A percentile compares a stretch with the other conserved stretches of the same genome.
phyloP scores from a whole-genome alignment of 768 basidiomycete genomes.

The Coprinellus micaceus region DNA sequence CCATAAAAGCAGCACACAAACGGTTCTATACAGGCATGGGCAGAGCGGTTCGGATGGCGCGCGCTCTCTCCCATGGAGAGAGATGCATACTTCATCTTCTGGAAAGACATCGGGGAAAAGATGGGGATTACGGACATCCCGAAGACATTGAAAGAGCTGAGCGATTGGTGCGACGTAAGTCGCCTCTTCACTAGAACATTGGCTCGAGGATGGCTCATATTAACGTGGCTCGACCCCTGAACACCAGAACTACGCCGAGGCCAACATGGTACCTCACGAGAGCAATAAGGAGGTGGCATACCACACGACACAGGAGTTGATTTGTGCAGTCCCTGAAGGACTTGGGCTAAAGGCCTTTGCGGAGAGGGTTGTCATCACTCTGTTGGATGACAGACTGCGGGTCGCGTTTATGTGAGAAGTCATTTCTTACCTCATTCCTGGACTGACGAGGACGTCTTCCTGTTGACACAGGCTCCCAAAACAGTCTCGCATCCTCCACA shows the following conservation, averaged over 20 bases:
- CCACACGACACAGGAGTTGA: slow-evolving; percentile 39
- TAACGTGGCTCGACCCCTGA: neutral
- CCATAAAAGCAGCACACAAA: too few relatives aligned
- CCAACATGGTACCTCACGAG: slow-evolving; percentile 38
- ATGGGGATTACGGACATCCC: slow-evolving; percentile 51
- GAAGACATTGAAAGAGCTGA: slow-evolving; percentile 32
- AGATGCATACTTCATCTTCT: slow-evolving; percentile 40
- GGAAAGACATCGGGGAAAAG: slow-evolving; percentile 41
- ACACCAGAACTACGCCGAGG: slow-evolving; percentile 37
- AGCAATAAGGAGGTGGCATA: slow-evolving; percentile 37
- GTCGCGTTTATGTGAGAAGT: slow-evolving; percentile 43
- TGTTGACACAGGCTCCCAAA: slow-evolving; percentile 40
- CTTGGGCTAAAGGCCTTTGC: slow-evolving; percentile 37
- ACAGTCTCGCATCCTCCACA: slow-evolving; percentile 31
- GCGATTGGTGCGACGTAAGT: slow-evolving; percentile 37
- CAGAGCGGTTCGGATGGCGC: slow-evolving; percentile 33
- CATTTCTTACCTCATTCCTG: neutral
- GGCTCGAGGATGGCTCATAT: neutral
- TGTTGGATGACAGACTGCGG: slow-evolving; percentile 44
- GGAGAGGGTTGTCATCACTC: slow-evolving; percentile 28
- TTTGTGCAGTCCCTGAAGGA: slow-evolving; percentile 32
- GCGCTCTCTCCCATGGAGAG: slow-evolving; percentile 40
- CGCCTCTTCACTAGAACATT: too few relatives aligned
- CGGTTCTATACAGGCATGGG: too few relatives aligned
- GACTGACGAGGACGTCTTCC: slow-evolving; percentile 1